phyloP scores from a whole-genome alignment of 1,284 basidiomycete genomes.

The Kwoniella shivajii region DNA sequence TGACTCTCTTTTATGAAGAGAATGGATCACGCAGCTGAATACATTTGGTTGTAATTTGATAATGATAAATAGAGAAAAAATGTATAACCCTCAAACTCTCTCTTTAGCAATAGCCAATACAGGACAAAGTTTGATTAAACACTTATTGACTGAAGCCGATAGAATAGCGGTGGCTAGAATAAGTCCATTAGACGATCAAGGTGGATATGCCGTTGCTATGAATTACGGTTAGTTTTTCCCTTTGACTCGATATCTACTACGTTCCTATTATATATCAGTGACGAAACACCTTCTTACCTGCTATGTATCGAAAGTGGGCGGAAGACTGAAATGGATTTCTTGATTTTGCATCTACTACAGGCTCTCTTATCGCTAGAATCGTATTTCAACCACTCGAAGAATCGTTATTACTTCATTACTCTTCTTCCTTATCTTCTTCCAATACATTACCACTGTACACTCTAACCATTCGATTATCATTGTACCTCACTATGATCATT shows the following conservation, averaged over 20 bases:
- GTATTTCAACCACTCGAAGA: conserved; percentile 93
- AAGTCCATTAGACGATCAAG: conserved; percentile 81
- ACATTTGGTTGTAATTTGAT: too few species aligned
- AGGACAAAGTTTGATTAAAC: conserved; percentile 69
- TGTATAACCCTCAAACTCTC: conserved; percentile 18
- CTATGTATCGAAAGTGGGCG: neutral
- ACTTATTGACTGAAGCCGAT: conserved; percentile 93
- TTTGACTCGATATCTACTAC: neutral
- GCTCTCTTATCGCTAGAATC: conserved; percentile 85
- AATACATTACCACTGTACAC: conserved; percentile 44
- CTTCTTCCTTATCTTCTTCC: conserved; percentile 60
- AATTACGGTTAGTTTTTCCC: conserved; percentile 73
- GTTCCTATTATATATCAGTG: neutral
- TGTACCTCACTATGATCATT: conserved; percentile 70
- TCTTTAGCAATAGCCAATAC: conserved; percentile 64
- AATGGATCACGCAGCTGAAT: too few species aligned
- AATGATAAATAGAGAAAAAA: conserved; percentile 16
- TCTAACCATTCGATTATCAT: conserved; percentile 69
- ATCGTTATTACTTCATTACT: conserved; percentile 82
- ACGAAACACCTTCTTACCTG: too few species aligned
- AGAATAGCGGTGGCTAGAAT: conserved; percentile 82
- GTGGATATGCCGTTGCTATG: conserved; percentile 88
- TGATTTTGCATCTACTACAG: conserved; percentile 55
- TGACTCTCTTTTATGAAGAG: neutral
- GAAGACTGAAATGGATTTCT: neutral